Evolutionary conservation across 768 basidiomycete species (phyloP), one percentile per base, ranked within the genome.

Genomic region (Agrocybe chaxingu): DNA sequence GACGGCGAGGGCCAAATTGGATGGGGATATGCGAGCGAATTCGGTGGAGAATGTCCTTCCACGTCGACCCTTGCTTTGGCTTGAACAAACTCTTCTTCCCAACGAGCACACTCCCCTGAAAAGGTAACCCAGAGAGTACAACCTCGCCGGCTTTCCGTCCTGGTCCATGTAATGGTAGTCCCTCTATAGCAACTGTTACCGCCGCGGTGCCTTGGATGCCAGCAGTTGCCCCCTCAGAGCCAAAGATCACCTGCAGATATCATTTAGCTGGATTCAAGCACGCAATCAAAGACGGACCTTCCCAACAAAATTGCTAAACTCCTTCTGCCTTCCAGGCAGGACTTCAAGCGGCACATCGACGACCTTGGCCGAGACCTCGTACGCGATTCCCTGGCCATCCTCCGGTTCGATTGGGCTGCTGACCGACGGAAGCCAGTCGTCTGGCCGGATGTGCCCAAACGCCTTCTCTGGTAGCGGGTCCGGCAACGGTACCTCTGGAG

Each of bases 291-390:
- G 7, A 54, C 57, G 8, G 36, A 89, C 89, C 82, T 93, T 92
- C 55, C 76, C 68, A 11, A 92, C 80, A 53, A 93, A 93, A 47
- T 75, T 73, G 52, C 85, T 82, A 55, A 93, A 91, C 59, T 87
- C 79, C 53, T 76, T 81, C 64, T 90, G 78, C 38, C 91, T 77
- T 5, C 90, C 89, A 0, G 89, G 88, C 0, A 93, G 70, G 8
- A 92, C 86, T 50, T 89, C 70, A 30, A 93, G 67, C 9, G 90
- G 89, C 8, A 89, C 84, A 57, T 92, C 86, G 2, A 77, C 73
- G 42, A 92, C 77, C 55, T 75, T 74, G 7, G 91, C 87, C 0
- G 77, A 74, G 8, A 93, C 79, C 0, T 70, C 68, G 54, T 83
- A 82, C 3, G 73, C 69, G 1, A 79, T 72, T 4, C 83, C 86